These are phyloP conservation scores for Piromyces sp. DNA, from an alignment of 192 early-diverging fungal species.

Conservation along the genomic window DNA sequence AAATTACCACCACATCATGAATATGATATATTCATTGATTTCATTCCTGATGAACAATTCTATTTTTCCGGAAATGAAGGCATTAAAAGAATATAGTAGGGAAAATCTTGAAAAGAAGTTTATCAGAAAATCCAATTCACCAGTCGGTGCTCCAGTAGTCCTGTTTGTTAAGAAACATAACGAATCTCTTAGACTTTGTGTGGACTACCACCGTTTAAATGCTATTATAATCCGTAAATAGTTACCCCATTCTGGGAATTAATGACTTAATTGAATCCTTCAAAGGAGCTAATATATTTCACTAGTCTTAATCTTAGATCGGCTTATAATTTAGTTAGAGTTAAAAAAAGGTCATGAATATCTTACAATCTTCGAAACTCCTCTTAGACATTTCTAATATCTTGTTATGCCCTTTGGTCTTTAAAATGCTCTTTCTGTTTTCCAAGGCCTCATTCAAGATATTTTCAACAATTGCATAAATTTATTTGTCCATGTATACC, in stretches of 20 bases:
- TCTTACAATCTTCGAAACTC: no score
- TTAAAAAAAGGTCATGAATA: no score
- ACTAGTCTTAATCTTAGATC: slow-evolving; percentile 6
- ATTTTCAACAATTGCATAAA: slow-evolving; percentile 6
- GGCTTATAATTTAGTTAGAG: no score
- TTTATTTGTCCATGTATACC: not conserved
- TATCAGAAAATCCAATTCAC: slow-evolving; percentile 5
- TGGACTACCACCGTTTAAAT: slow-evolving; percentile 23
- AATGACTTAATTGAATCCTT: slow-evolving; percentile 11
- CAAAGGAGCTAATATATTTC: slow-evolving; percentile 6
- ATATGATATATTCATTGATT: no score
- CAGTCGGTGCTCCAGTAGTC: slow-evolving; percentile 10
- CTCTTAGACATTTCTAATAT: slow-evolving; percentile 6
- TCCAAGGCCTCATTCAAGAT: slow-evolving; percentile 19
- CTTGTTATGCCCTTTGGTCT: slow-evolving; percentile 9
- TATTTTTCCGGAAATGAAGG: no score
- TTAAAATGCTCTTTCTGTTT: slow-evolving; percentile 2
- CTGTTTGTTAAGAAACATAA: slow-evolving; percentile 23
- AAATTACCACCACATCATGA: no score
- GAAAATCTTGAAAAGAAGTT: slow-evolving; percentile 7
- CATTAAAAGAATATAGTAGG: slow-evolving; percentile 1
- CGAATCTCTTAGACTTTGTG: slow-evolving; percentile 8
- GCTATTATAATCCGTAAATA: slow-evolving; percentile 11
- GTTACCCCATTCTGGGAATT: slow-evolving; percentile 18
- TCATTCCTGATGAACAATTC: no score